A percentile compares a stretch with the other conserved stretches of the same genome.
Evolutionary conservation across 257 asterid species (phyloP).

Genomic region (Solanum chilense): DNA sequence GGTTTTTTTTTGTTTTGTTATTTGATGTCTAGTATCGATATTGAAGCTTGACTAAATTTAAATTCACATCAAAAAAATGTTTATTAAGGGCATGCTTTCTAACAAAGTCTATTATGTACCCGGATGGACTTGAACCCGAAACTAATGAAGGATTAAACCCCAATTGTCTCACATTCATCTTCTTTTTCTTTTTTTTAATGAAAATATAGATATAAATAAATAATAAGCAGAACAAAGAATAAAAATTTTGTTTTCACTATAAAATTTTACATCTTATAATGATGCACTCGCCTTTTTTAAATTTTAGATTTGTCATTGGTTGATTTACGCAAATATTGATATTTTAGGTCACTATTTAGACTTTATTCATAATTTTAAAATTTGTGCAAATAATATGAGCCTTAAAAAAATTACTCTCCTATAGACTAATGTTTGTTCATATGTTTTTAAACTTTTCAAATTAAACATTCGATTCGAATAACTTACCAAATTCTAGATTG

Average conservation of each 20-base stretch:
- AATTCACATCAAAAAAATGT: too few species aligned
- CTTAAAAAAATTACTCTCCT: background rate
- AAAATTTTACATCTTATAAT: background rate
- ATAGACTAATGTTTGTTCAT: background rate
- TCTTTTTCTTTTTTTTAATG: too few species aligned
- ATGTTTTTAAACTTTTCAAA: background rate
- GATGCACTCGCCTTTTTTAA: background rate
- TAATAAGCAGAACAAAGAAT: too few species aligned
- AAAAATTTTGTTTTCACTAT: background rate
- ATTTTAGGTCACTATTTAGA: background rate
- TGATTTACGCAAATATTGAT: background rate
- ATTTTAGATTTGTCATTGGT: background rate
- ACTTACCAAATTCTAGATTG: background rate
- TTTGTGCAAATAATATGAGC: background rate
- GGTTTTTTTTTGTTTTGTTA: too few species aligned
- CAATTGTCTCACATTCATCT: too few species aligned
- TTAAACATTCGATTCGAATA: background rate
- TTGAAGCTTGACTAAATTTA: too few species aligned
- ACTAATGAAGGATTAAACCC: too few species aligned
- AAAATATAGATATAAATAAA: too few species aligned
- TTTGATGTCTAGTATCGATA: too few species aligned
- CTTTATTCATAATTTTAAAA: too few species aligned
- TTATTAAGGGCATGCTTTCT: too few species aligned
- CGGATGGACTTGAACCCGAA: too few species aligned
- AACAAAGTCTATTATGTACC: rapidly evolving